Base-by-base conservation (phyloP, 2,329 filamentous ascomycete genomes). In the Fusarium irregulare region DNA sequence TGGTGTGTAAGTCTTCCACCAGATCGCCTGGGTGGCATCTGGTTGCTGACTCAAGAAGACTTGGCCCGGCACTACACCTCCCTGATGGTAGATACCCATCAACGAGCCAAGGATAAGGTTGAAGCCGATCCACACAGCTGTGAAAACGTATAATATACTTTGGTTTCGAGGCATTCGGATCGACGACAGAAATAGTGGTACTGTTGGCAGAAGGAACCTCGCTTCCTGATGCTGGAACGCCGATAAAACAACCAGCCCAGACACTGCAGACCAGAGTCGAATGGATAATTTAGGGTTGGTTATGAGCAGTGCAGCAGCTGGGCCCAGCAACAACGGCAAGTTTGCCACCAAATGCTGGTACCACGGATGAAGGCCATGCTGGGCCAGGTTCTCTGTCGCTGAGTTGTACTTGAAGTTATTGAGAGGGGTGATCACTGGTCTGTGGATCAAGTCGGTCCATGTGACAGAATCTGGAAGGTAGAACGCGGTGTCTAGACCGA, bases 1-100 rank as follows among this genome's bases (percentile, higher is more conserved):
- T 20, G 92, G 92, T 77, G 90, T 92, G 77, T 94, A 94, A 2
- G 92, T 94, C 78, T 94, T 94, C 92, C 92, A 95, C 92, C 92
- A 95, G 53, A 92, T 84, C 6, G 90, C 91, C 34, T 91, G 85
- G 3, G 89, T 89, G 11, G 91, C 88, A 68, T 91, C 90, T 7
- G 88, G 85, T 70, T 92, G 89, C 57, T 87, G 87, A 75, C 89
- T 91, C 75, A 95, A 84, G 76, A 93, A 93, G 1, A 92, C 88
- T 75, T 95, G 92, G 9, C 88, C 89, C 1, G 92, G 91, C 2
- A 95, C 86, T 27, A 94, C 88, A 45, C 92, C 92, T 28, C 91
- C 92, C 80, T 95, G 92, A 78, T 95, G 92, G 76, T 93, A 95
- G 6, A 88, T 82, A n/a, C 92, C 92, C 91, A 94, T 94, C 48